Evolutionary conservation across 768 basidiomycete genomes (phyloP).

Genomic region (Royoungia palumana): DNA sequence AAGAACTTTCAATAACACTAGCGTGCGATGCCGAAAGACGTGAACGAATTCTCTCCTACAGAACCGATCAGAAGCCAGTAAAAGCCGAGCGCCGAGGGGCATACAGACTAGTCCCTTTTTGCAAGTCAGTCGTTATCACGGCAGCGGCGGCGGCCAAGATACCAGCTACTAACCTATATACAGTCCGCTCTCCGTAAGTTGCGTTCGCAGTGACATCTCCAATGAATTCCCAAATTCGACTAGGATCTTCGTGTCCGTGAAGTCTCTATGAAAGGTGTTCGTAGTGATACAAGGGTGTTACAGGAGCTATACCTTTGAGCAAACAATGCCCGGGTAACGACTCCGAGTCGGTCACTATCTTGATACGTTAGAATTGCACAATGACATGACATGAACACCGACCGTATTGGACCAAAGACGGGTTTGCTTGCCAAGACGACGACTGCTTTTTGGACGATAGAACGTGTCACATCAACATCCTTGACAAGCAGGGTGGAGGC

Average conservation of each 20-base stretch:
- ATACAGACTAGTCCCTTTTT: conserved; percentile 68
- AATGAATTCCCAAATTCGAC: conserved; percentile 81
- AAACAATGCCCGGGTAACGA: conserved; percentile 90
- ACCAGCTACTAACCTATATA: conserved; percentile 78
- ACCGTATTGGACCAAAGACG: conserved; percentile 93
- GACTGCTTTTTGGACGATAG: conserved; percentile 96
- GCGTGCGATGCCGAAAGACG: conserved; percentile 86
- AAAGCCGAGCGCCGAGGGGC: conserved; percentile 16
- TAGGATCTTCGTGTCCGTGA: conserved; percentile 82
- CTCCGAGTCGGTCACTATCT: conserved; percentile 82
- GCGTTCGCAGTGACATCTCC: conserved; percentile 68
- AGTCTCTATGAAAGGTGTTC: conserved; percentile 59
- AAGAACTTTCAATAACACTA: conserved; percentile 91
- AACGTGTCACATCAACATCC: conserved; percentile 84
- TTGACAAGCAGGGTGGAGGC: conserved; percentile 74
- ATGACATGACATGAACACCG: conserved; percentile 3
- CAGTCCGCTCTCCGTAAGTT: conserved; percentile 87
- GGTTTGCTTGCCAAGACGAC: conserved; percentile 90
- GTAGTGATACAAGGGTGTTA: neutral
- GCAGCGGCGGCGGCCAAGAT: neutral
- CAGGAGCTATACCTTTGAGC: conserved; percentile 57
- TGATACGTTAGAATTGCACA: conserved; percentile 3
- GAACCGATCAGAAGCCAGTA: conserved; percentile 1
- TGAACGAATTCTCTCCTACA: conserved; percentile 86
- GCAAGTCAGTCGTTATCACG: conserved; percentile 11